These are phyloP conservation scores for Stellera chamaejasme DNA, from an alignment of 345 rosid species.

Conservation along the genomic window DNA sequence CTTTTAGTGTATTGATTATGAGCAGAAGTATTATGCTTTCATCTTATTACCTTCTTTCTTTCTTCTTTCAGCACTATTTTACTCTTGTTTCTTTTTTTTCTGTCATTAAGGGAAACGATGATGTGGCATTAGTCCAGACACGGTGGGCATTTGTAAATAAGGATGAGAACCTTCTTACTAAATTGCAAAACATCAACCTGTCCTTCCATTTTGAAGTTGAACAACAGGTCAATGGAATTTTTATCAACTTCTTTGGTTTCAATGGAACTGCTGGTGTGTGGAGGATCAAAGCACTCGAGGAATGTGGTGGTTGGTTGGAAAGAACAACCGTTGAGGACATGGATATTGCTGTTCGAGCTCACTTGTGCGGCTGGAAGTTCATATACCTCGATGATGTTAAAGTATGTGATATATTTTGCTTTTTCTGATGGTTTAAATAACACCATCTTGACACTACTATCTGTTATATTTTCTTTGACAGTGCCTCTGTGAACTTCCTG, in stretches of 20 bases:
- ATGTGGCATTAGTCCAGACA: conserved; percentile 74
- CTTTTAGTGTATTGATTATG: too few species aligned
- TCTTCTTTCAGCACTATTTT: conserved; percentile 1
- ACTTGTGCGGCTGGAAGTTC: conserved; percentile 92
- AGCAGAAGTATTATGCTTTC: neutral
- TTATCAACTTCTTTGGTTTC: conserved; percentile 81
- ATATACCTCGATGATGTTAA: conserved; percentile 76
- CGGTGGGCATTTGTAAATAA: conserved; percentile 91
- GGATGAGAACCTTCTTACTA: conserved; percentile 87
- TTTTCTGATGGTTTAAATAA: too few species aligned
- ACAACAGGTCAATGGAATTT: conserved; percentile 84
- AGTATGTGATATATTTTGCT: conserved; percentile 23
- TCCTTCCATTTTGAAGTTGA: conserved; percentile 92
- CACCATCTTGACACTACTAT: too few species aligned
- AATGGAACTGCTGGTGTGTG: conserved; percentile 96
- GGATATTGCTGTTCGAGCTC: conserved; percentile 95
- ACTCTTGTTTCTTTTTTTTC: neutral
- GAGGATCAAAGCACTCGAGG: conserved; percentile 86
- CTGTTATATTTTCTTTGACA: conserved; percentile 20
- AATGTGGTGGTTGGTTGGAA: conserved; percentile 95
- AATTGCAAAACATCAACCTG: conserved; percentile 81
- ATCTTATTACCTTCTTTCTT: neutral
- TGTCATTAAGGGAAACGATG: conserved; percentile 54
- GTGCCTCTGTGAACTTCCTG: conserved; percentile 96
- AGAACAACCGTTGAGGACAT: conserved; percentile 91